Base-by-base conservation (phyloP, 169 alveolate species). In the Cytauxzoon felis region DNA sequence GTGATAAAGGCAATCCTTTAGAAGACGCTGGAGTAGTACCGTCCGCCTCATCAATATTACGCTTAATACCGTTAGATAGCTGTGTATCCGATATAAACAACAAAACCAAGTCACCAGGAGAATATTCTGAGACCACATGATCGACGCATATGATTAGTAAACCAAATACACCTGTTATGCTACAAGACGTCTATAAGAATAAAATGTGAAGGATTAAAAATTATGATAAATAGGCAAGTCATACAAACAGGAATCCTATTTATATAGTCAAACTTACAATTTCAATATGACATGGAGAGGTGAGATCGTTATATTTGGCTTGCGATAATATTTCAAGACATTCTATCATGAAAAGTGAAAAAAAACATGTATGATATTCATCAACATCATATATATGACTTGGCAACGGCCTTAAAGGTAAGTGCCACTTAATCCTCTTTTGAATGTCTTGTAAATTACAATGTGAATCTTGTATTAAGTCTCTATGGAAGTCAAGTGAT, bases 321-420 rank as follows among this genome's bases (percentile, higher is more conserved):
- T 68, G 68, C 41, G 72, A 27, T 18, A 73, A 41, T 50, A 64
- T 63, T 41, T 73, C 76, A 19, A 73, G 78, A 33, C 84, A 73
- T 50, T 73, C 84, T n/a, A 63, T 52, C 84, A 73, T 73, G 73
- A 59, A 73, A 9, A 73, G 53, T 8, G 84, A 68, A 34, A 73
- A 73, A 38, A 73, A 73, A 36, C 60, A 16, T 11, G 67, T 36
- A 23, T 73, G 84, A 26, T 73, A 73, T 23, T 47, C 56, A 30
- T 40, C 63, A 16, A 73, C 66, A 7, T 64, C 47, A 0, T 49
- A 7, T n/a, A 73, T 63, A 13, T 19, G 30, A 1, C 18, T n/a
- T 11, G 84, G 84, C 38, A 73, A 30, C 3, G 47, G 57, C 5
- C 54, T 50, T 36, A 73, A 48, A 0, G 84, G 69, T n/a, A 42